A percentile compares a stretch with the other conserved stretches of the same genome.
Conservation (phyloP, 2,329 filamentous ascomycete species). For the Aspergillus alliaceus region DNA sequence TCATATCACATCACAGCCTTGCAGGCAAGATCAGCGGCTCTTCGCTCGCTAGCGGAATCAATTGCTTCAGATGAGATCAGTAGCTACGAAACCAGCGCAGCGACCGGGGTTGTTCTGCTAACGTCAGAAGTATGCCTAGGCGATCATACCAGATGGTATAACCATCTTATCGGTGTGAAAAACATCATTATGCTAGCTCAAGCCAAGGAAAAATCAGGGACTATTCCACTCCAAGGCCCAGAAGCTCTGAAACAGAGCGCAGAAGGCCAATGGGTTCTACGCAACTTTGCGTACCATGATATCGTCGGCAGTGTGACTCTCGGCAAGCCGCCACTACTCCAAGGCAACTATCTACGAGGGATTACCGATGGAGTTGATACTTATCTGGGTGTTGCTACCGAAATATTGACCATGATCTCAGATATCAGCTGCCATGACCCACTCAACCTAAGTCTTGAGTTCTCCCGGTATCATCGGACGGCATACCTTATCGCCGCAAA, state of each 20-base stretch:
- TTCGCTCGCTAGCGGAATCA: background rate
- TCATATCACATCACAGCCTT: background rate
- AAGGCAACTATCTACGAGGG: background rate
- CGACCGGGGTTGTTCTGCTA: background rate
- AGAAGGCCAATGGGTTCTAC: conserved; percentile 4
- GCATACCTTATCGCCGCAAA: too few species aligned
- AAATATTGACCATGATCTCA: too few species aligned
- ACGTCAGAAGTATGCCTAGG: conserved; percentile 1
- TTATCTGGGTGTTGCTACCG: background rate
- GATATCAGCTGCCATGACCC: too few species aligned
- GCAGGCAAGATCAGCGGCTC: background rate
- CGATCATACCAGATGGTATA: background rate
- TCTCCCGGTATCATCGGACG: too few species aligned
- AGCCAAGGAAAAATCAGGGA: background rate
- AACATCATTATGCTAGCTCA: background rate
- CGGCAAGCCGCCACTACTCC: background rate
- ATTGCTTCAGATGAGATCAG: background rate
- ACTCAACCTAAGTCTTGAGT: too few species aligned
- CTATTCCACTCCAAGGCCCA: too few species aligned
- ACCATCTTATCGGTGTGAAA: background rate
- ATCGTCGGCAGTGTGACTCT: conserved; percentile 4
- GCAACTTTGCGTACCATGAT: conserved; percentile 9
- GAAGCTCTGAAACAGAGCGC: conserved; percentile 1
- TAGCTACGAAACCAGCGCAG: too few species aligned
- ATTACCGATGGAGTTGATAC: background rate